phyloP scores from a whole-genome alignment of 768 basidiomycete species.

The Trametes coccinea region DNA sequence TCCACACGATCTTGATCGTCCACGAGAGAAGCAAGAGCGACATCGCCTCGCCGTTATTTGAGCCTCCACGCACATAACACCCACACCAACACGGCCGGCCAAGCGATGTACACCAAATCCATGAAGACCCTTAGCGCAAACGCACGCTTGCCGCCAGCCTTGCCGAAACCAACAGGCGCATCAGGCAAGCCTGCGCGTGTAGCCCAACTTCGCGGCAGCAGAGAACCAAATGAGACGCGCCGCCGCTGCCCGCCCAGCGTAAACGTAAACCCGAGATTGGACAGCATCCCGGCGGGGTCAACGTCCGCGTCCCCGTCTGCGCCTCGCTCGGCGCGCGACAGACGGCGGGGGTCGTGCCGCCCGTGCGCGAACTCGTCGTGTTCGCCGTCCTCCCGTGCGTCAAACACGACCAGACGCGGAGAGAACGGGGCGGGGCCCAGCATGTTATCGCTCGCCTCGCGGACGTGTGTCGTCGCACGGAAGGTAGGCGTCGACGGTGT shows the following conservation, averaged over 20 bases:
- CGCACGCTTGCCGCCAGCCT: not conserved
- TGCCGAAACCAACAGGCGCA: slow-evolving; percentile 24
- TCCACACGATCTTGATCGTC: not conserved
- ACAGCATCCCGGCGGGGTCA: slow-evolving; percentile 21
- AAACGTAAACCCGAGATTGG: slow-evolving; percentile 54
- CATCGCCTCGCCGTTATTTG: not conserved
- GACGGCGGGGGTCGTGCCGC: slow-evolving; percentile 20
- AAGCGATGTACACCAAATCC: slow-evolving; percentile 16
- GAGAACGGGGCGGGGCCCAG: slow-evolving; percentile 3
- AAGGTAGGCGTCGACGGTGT: slow-evolving; percentile 16
- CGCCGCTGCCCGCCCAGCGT: slow-evolving; percentile 54
- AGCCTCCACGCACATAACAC: slow-evolving; percentile 5
- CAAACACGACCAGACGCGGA: not conserved
- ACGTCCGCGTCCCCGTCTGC: slow-evolving; percentile 6
- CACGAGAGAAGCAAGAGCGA: not conserved
- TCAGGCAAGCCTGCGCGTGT: slow-evolving; percentile 24
- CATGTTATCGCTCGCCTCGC: not conserved
- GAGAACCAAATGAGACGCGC: slow-evolving; percentile 45
- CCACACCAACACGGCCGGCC: slow-evolving; percentile 20
- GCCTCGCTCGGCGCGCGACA: slow-evolving; percentile 12
- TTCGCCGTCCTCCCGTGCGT: slow-evolving; percentile 8
- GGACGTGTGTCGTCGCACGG: slow-evolving; percentile 17
- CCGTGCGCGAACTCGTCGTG: slow-evolving; percentile 23
- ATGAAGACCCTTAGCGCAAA: slow-evolving; percentile 8
- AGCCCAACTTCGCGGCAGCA: slow-evolving; percentile 3